Base-by-base conservation (phyloP, 495 filamentous ascomycete species). In the Lentithecium fluviatile region DNA sequence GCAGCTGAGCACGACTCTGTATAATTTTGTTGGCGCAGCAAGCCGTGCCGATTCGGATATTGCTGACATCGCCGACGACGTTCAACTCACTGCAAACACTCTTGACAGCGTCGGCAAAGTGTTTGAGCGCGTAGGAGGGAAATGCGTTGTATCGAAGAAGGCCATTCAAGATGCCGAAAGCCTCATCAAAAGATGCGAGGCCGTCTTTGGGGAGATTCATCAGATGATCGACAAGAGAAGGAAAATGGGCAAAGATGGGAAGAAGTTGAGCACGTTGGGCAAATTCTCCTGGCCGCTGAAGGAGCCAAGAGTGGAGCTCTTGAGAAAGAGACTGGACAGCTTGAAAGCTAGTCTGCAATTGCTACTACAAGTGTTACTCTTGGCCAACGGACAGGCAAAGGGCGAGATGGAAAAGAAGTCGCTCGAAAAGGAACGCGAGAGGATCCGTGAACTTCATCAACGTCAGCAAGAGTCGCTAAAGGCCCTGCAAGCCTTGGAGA, bases 171-270 rank as follows among this genome's bases (percentile, higher is more conserved):
- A 66, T 52, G 56, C 62, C 23, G 38, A 57, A n/a, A 61, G 26
- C 29, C 20, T 66, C 11, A 42, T 66, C 32, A 66, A 66, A 32
- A 19, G 57, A 29, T 66, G 62, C 23, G 62, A 66, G 36, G 29
- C 21, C 6, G 62, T 66, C 2, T 66, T 66, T 20, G 34, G 13
- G 17, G 62, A 66, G 21, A 66, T 66, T 48, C 43, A 45, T 5
- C 45, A 60, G 36, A 45, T 66, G 12, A 34, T 66, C 45, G 57
- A 66, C 6, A 66, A 66, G 26, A 54, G 62, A 21, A 66, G 50
- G 36, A 60, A 61, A 36, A 45, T 23, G 2, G 11, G 25, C 17
- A 66, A 61, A 40, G 57, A 60, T 56, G 62, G 56, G 29, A 66
- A 56, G 52, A 66, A 45, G 36, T 38, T 66, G 17, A 66, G 47